Evolutionary conservation across 2,329 filamentous ascomycete species (phyloP).

Genomic region (Mollisia scopiformis): DNA sequence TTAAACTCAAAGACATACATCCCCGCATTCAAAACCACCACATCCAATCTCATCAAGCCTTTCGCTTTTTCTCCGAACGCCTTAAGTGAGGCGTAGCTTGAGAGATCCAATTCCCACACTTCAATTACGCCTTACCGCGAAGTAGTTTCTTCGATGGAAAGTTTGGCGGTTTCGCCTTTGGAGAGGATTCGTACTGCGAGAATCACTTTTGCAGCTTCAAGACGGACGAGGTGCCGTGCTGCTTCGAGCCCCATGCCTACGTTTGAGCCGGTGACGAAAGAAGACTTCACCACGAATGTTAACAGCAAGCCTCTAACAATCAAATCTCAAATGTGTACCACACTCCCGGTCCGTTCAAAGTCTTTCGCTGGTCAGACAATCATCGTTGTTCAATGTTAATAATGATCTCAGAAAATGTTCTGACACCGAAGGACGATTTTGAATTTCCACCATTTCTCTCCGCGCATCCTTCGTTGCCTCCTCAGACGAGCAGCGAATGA

Average conservation of each 20-base stretch:
- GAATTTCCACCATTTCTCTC: no score
- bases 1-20: slow-evolving; percentile 11
- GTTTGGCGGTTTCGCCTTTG: slow-evolving; percentile 46
- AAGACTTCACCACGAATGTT: no score
- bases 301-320: no score
- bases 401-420: no score
- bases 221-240: slow-evolving; percentile 37
- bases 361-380: no score
- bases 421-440: no score
- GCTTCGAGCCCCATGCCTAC: slow-evolving; percentile 45
- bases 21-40: slow-evolving; percentile 23
- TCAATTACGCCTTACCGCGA: slow-evolving; percentile 2
- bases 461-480: no score
- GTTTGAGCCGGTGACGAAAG: slow-evolving; percentile 47
- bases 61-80: slow-evolving; percentile 6
- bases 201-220: slow-evolving; percentile 40
- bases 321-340: no score
- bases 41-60: slow-evolving; percentile 18
- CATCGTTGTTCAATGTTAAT: no score
- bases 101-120: slow-evolving; percentile 24
- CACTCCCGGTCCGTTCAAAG: no score
- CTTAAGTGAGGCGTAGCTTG: slow-evolving; percentile 17
- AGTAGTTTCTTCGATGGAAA: slow-evolving; percentile 34
- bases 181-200: slow-evolving; percentile 41
- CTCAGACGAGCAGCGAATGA: no score